Percentiles rank a stretch among this genome's conserved stretches.
Evolutionary conservation across 2,329 filamentous ascomycete species (phyloP).

Genomic region (Diatrype stigma): DNA sequence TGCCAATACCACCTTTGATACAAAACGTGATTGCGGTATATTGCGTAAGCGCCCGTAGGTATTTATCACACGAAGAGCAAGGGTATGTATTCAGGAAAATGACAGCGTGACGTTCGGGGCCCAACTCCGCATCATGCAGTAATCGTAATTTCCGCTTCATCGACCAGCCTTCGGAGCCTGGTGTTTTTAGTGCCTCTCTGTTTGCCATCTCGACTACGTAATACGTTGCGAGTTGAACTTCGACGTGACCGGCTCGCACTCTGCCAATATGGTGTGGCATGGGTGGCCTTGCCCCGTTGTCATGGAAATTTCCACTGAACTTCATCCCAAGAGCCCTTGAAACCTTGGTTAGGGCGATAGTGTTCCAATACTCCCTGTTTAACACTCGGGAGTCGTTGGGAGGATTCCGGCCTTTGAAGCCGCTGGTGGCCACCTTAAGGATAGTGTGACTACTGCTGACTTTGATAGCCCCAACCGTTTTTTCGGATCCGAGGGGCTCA

Average conservation of each 20-base stretch:
- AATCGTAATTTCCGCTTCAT: constrained; percentile 8
- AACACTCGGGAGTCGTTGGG: constrained; percentile 10
- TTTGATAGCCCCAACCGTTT: constrained; percentile 18
- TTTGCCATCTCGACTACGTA: constrained; percentile 8
- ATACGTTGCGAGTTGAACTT: constrained; percentile 16
- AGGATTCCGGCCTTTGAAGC: constrained; percentile 7
- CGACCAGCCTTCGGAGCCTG: constrained; percentile 2
- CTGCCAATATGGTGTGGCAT: constrained; percentile 14
- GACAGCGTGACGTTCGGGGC: constrained; percentile 3
- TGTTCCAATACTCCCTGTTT: constrained; percentile 15
- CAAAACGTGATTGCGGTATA: constrained; percentile 15
- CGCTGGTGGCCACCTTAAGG: constrained; percentile 16
- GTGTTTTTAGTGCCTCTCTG: not conserved
- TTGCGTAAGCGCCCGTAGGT: constrained; percentile 13
- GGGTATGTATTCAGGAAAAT: constrained; percentile 21
- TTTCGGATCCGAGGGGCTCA: constrained; percentile 10
- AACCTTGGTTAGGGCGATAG: constrained; percentile 13
- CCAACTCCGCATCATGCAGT: constrained; percentile 6
- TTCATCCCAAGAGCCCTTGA: constrained; percentile 12
- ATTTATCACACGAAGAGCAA: constrained; percentile 14
- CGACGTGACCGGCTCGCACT: constrained; percentile 21
- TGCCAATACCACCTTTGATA: constrained; percentile 6
- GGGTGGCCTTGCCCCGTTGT: constrained; percentile 7
- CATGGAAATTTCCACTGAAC: constrained; percentile 14
- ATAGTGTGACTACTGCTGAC: constrained; percentile 8